phyloP scores from a whole-genome alignment of 2,329 filamentous ascomycete genomes.

The Celoporthe dispersa region DNA sequence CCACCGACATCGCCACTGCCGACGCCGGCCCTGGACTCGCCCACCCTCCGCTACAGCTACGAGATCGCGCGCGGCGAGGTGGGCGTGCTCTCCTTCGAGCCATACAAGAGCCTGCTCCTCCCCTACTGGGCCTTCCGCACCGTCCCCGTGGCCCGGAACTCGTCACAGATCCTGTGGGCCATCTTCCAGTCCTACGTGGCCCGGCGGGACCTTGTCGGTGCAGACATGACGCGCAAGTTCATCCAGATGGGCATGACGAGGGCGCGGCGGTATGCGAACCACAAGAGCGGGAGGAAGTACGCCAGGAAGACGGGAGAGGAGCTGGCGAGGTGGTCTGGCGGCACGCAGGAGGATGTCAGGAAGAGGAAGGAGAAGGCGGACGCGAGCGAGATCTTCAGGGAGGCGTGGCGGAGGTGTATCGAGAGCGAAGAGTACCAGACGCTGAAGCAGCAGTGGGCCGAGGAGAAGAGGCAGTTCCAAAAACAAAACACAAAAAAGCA shows the following conservation, averaged over 20 bases:
- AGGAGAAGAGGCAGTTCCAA: constrained; percentile 16
- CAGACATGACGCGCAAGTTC: constrained; percentile 68
- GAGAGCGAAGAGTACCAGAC: constrained; percentile 47
- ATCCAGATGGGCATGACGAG: constrained; percentile 70
- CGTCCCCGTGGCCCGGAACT: constrained; percentile 52
- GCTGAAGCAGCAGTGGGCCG: constrained; percentile 42
- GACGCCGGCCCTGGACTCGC: constrained; percentile 17
- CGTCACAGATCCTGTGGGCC: constrained; percentile 51
- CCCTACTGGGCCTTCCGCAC: constrained; percentile 65
- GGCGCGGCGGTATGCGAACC: constrained; percentile 62
- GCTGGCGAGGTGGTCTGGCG: constrained; percentile 42
- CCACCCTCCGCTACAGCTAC: constrained; percentile 43
- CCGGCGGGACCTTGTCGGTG: constrained; percentile 62
- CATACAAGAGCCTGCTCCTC: constrained; percentile 64
- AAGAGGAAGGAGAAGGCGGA: constrained; percentile 53
- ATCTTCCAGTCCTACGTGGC: constrained; percentile 58
- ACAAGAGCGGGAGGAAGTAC: constrained; percentile 60
- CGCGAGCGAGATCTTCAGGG: constrained; percentile 53
- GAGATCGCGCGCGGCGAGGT: constrained; percentile 63
- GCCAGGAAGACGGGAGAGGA: constrained; percentile 43
- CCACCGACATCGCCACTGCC: constrained; percentile 20
- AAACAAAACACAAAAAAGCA: background rate
- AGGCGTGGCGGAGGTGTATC: constrained; percentile 52
- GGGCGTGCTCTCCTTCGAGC: constrained; percentile 65
- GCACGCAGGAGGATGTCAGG: constrained; percentile 47